phyloP scores from a whole-genome alignment of 2,329 filamentous ascomycete species.

The Piedraia hortae region DNA sequence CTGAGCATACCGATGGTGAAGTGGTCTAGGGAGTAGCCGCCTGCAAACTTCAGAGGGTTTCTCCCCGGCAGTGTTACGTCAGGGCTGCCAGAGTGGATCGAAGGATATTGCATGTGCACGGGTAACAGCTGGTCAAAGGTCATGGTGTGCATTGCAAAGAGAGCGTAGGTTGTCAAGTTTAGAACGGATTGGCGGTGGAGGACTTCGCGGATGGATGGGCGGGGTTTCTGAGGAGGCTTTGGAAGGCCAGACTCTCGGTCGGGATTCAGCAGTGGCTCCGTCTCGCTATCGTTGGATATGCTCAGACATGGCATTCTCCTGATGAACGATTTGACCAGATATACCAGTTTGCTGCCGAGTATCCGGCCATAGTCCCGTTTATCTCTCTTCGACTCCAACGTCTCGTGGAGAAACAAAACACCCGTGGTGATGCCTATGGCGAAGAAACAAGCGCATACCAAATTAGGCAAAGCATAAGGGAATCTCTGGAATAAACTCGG shows the following conservation, averaged over 20 bases:
- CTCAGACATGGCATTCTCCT: constrained; percentile 1
- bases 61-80: constrained; percentile 19
- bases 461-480: constrained; percentile 63
- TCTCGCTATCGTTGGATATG: constrained; percentile 3
- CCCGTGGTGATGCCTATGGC: constrained; percentile 47
- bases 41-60: constrained; percentile 49
- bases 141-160: constrained; percentile 57
- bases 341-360: constrained; percentile 36
- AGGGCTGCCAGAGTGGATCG: constrained; percentile 6
- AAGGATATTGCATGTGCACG: constrained; percentile 60
- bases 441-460: constrained; percentile 53
- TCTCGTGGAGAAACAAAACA: constrained; percentile 63
- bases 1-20: constrained; percentile 63
- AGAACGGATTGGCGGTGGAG: constrained; percentile 48
- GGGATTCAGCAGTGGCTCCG: constrained; percentile 7
- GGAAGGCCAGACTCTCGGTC: constrained; percentile 5
- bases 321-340: constrained; percentile 1
- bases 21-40: constrained; percentile 49
- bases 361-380: constrained; percentile 46
- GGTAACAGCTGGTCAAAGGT: constrained; percentile 71
- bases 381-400: constrained; percentile 42
- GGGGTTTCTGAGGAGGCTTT: constrained; percentile 6
- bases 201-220: constrained; percentile 30
- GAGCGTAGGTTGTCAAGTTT: constrained; percentile 37
- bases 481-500: constrained; percentile 45